Conservation (phyloP, 2,329 filamentous ascomycete species). For the Aspergillus sp. region DNA sequence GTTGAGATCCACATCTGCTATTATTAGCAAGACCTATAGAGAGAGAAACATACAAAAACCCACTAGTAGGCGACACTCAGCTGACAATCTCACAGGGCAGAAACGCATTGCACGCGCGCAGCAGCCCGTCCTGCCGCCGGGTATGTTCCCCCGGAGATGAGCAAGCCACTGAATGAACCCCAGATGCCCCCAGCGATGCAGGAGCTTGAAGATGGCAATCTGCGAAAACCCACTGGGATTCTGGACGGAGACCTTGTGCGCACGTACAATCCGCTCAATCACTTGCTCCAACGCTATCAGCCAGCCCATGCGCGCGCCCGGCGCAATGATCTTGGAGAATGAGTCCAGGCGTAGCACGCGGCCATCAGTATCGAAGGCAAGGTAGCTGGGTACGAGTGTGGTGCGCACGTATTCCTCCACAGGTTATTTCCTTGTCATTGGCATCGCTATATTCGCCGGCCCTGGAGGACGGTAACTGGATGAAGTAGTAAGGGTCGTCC, state of each 20-base stretch:
- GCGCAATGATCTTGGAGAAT: slow-evolving; percentile 89
- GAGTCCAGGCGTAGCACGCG: slow-evolving; percentile 87
- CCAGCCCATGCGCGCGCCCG: slow-evolving; percentile 86
- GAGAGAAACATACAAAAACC: background rate
- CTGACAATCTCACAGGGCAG: background rate
- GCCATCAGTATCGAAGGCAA: slow-evolving; percentile 77
- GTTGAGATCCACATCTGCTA: background rate
- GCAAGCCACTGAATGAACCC: background rate
- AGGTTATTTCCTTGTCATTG: slow-evolving; percentile 47
- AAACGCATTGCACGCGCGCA: background rate
- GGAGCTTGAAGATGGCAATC: slow-evolving; percentile 68
- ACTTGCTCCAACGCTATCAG: slow-evolving; percentile 78
- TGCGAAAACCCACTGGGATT: slow-evolving; percentile 90
- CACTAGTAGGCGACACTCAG: background rate
- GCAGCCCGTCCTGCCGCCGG: background rate
- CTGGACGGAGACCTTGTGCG: slow-evolving; percentile 73
- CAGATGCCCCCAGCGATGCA: background rate
- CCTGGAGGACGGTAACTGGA: slow-evolving; percentile 76
- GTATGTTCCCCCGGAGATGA: background rate
- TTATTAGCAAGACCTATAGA: background rate
- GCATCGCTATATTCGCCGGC: slow-evolving; percentile 9
- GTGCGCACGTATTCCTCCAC: slow-evolving; percentile 77
- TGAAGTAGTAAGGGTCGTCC: slow-evolving; percentile 93
- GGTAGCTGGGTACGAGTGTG: slow-evolving; percentile 76
- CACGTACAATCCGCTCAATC: slow-evolving; percentile 67